Evolutionary conservation across 1,284 basidiomycete species (phyloP).

Genomic region (Sutorius eximius): DNA sequence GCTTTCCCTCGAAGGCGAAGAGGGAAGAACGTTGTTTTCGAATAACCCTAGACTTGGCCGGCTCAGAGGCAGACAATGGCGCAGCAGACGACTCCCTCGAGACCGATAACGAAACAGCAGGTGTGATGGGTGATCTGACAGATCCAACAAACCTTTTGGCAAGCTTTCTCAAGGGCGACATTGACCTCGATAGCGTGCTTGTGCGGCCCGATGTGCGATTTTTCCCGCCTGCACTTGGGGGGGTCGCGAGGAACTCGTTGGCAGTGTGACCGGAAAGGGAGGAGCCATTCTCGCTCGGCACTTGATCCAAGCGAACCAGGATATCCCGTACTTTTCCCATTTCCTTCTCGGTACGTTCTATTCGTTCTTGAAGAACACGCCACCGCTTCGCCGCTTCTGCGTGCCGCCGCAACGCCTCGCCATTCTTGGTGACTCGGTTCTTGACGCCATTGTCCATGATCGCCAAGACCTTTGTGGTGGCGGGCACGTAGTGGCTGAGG

Average conservation of each 20-base stretch:
- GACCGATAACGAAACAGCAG: constrained; percentile 40
- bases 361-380: constrained; percentile 75
- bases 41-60: constrained; percentile 38
- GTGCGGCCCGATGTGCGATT: constrained; percentile 47
- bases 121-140: constrained; percentile 48
- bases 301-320: constrained; percentile 52
- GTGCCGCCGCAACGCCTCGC: constrained; percentile 85
- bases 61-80: constrained; percentile 54
- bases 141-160: constrained; percentile 62
- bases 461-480: constrained; percentile 87
- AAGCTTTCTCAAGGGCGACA: constrained; percentile 75
- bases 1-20: constrained; percentile 48
- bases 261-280: constrained; percentile 56
- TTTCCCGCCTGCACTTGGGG: constrained; percentile 50
- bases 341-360: constrained; percentile 75
- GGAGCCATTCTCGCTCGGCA: constrained; percentile 68
- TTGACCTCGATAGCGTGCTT: constrained; percentile 65
- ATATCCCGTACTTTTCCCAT: constrained; percentile 72
- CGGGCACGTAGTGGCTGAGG: constrained; percentile 83
- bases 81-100: constrained; percentile 27
- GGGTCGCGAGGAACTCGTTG: constrained; percentile 64
- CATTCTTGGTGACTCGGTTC: constrained; percentile 91
- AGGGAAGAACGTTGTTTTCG: constrained; percentile 61
- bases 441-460: constrained; percentile 91
- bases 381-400: constrained; percentile 84